Conservation (phyloP, 1,139 yeast species). For the Debaryomyces subglobosus region DNA sequence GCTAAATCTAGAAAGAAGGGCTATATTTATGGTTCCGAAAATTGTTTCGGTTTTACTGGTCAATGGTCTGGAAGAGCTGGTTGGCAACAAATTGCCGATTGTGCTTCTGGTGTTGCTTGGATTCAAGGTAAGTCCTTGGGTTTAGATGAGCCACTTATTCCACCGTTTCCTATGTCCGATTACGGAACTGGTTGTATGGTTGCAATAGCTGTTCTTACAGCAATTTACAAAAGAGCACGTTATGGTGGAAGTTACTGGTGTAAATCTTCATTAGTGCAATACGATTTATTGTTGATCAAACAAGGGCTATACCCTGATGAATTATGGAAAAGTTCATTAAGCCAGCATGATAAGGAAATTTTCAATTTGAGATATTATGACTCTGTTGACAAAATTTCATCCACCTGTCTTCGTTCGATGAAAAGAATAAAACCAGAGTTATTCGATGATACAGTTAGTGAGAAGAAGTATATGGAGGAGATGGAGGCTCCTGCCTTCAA, state of each 20-base stretch:
- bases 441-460: not conserved
- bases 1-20: slow-evolving; percentile 32
- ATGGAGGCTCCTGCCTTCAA: slow-evolving; percentile 23
- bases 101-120: slow-evolving; percentile 36
- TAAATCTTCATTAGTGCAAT: slow-evolving; percentile 32
- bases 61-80: slow-evolving; percentile 34
- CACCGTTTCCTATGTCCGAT: slow-evolving; percentile 39
- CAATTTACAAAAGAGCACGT: slow-evolving; percentile 27
- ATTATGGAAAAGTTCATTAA: slow-evolving; percentile 15
- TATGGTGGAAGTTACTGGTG: slow-evolving; percentile 36
- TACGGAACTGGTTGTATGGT: slow-evolving; percentile 38
- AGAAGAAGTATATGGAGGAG: not conserved
- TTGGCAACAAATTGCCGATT: slow-evolving; percentile 41
- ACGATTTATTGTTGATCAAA: slow-evolving; percentile 30
- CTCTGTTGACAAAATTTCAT: slow-evolving; percentile 32
- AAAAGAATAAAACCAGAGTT: slow-evolving; percentile 22
- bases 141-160: slow-evolving; percentile 34
- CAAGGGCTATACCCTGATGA: slow-evolving; percentile 27
- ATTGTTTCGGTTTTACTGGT: slow-evolving; percentile 35
- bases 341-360: slow-evolving; percentile 19
- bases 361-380: slow-evolving; percentile 27
- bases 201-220: slow-evolving; percentile 31
- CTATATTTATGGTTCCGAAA: slow-evolving; percentile 33
- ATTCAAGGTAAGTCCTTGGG: slow-evolving; percentile 32
- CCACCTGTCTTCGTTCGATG: slow-evolving; percentile 26